Evolutionary conservation across 306 rosid genomes (phyloP).

Genomic region (Pachyrhizus erosus): DNA sequence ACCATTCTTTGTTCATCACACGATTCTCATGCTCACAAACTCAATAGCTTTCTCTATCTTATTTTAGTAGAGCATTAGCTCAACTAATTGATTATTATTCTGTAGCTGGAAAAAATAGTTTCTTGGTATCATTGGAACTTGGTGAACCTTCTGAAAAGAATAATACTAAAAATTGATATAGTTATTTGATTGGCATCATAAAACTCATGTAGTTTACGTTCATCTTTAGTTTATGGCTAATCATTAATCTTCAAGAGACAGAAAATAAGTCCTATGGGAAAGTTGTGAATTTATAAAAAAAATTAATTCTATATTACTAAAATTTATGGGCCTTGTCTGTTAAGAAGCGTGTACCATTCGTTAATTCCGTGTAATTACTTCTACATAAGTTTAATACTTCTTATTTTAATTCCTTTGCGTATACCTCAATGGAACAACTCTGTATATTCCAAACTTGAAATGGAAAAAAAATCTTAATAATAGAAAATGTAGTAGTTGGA

Average conservation of each 20-base stretch:
- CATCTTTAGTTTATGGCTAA: not conserved
- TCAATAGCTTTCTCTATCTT: constrained; percentile 20
- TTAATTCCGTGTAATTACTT: not conserved
- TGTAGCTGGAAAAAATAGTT: constrained; percentile 5
- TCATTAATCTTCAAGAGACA: not conserved
- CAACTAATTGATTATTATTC: constrained; percentile 20
- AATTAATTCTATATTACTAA: not conserved
- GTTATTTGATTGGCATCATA: constrained; percentile 1
- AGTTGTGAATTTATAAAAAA: not conserved
- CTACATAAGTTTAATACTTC: not conserved
- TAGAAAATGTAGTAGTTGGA: constrained; percentile 3
- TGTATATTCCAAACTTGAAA: constrained; percentile 4
- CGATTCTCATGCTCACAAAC: constrained; percentile 13
- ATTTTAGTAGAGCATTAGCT: constrained; percentile 25
- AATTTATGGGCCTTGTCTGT: not conserved
- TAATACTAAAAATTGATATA: not conserved
- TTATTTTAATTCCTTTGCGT: not conserved
- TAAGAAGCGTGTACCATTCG: not conserved
- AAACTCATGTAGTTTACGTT: not conserved
- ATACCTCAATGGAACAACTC: not conserved
- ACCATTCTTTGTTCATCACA: constrained; percentile 7
- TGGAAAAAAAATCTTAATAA: not conserved
- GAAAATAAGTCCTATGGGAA: not conserved
- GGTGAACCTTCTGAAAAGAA: not conserved
- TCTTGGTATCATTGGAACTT: not conserved